Evolutionary conservation across 768 basidiomycete species (phyloP).

Genomic region (Terana coerulea): DNA sequence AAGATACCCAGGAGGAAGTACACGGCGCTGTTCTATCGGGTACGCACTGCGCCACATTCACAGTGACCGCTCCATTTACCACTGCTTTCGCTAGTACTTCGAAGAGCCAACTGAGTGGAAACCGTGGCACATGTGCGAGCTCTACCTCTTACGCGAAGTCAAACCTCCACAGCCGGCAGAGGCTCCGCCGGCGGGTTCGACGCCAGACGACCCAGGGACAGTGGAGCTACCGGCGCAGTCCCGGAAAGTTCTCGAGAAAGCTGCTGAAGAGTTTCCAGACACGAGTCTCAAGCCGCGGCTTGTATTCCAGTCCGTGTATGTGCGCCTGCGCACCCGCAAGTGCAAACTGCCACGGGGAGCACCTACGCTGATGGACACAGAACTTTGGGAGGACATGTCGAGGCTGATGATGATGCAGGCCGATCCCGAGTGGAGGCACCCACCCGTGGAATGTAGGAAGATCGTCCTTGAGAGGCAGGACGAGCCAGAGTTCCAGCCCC

Average conservation of each 20-base stretch:
- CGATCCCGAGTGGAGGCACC: too few relatives aligned
- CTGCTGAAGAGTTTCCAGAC: too few relatives aligned
- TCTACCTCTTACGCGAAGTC: background rate
- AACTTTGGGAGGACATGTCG: background rate
- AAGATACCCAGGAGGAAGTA: background rate
- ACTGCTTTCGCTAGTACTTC: background rate
- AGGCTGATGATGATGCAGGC: too few relatives aligned
- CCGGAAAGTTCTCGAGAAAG: too few relatives aligned
- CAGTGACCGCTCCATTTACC: background rate
- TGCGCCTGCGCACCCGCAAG: background rate
- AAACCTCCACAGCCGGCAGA: background rate
- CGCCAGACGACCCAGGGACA: background rate
- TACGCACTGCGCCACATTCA: background rate
- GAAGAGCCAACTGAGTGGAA: background rate
- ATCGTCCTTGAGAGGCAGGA: background rate
- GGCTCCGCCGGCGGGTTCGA: background rate
- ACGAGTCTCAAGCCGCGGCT: background rate
- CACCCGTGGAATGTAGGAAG: background rate
- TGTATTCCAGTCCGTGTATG: background rate
- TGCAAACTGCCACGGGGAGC: background rate
- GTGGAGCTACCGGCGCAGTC: background rate
- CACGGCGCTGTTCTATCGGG: background rate
- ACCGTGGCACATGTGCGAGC: conserved; percentile 5
- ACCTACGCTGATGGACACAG: background rate
- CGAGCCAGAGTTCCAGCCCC: background rate